Evolutionary conservation across 345 rosid genomes (phyloP), one percentile per base, ranked within the genome.

Genomic region (Rhodamnia argentea): DNA sequence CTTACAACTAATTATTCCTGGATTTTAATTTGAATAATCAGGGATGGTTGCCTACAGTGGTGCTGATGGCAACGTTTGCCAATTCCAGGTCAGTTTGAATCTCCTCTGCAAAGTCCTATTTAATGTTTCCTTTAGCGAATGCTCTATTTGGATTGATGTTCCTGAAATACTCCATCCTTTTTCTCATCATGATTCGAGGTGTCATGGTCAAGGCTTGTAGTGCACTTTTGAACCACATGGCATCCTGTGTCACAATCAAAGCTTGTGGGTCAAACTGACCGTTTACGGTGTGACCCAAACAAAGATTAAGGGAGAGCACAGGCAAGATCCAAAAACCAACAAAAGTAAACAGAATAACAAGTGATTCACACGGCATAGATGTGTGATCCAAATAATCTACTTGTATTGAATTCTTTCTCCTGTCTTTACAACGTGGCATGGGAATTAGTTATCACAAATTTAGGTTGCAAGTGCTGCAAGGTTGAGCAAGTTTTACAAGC

Each of bases 41-140:
- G 98, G 99, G 85, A 88, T 94, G 92, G 98, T 92, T 85, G 98
- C 98, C 56, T 97, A 96, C 87, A 91, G 98, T 86, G 84, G 95
- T 86, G 95, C 93, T 85, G 98, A 96, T 91, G 99, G 99, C 60
- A 91, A 92, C 16, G 92, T 91, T 86, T 78, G 84, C 86, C 91
- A 86, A 86, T 95, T 95, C 89, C 93, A 94, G 97, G 99, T 96
- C 52, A 86, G 93, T 85, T 83, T 47, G 52, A 83, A 57, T 84
- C 78, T 85, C 54, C 32, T 42, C 27, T 64, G 14, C 57, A 24
- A 50, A 27, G 20, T 82, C 32, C 37, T 64, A 32, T 18, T 16
- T 32, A 64, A 64, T 64, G 40, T 64, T 64, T 52, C 13, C 23
- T 82, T 40, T 14, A n/a, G 32, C 3, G 0, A 64, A 32, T 64